These are phyloP conservation scores for Magnolia changhungtana DNA, from an alignment of 164 flowering plant genomes.

Conservation along the genomic window DNA sequence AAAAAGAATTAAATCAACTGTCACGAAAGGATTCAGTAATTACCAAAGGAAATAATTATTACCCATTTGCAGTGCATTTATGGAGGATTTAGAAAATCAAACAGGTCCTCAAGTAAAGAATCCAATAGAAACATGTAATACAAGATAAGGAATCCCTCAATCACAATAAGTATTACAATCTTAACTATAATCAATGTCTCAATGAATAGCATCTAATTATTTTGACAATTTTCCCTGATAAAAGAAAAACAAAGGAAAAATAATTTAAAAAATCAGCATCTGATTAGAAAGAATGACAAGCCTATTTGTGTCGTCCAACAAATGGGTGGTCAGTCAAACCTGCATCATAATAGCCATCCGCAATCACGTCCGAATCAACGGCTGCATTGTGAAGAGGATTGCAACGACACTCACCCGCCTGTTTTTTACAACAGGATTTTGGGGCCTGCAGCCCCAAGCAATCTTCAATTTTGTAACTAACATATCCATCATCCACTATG, in stretches of 20 bases:
- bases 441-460: neutral
- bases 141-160: neutral
- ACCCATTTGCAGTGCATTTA: too few relatives aligned
- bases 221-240: neutral
- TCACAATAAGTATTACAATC: neutral
- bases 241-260: too few relatives aligned
- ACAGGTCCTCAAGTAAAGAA: neutral
- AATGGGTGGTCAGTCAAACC: conserved; percentile 7
- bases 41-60: too few relatives aligned
- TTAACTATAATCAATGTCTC: neutral
- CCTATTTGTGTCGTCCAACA: neutral
- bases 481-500: neutral
- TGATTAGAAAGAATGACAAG: neutral
- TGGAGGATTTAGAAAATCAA: too few relatives aligned
- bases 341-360: neutral
- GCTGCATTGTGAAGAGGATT: neutral
- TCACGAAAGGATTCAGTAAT: too few relatives aligned
- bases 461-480: neutral
- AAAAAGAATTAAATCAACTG: too few relatives aligned
- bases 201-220: neutral
- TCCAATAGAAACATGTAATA: neutral
- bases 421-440: neutral
- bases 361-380: neutral
- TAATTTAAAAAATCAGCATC: neutral
- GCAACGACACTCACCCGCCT: neutral